Conservation (phyloP, 83 land plant species). For the Picea abies region DNA sequence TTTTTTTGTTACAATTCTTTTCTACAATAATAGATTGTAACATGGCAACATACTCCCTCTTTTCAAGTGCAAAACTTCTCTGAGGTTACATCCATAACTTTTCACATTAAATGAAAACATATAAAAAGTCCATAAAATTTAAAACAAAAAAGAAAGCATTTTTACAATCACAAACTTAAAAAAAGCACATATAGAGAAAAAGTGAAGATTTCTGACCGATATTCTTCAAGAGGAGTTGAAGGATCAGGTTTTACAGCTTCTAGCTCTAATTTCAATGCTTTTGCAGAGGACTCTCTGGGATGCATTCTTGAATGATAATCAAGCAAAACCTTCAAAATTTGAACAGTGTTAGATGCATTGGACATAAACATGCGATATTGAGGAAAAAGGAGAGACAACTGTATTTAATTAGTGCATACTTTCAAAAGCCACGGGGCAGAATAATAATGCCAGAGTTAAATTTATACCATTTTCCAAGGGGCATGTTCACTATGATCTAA, state of each 20-base stretch:
- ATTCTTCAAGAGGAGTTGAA: conserved; percentile 82
- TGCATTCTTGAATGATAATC: conserved; percentile 66
- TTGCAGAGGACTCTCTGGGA: conserved; percentile 80
- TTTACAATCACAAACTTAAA: too few relatives aligned
- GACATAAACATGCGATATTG: not conserved
- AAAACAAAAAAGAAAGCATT: not conserved
- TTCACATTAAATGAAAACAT: too few relatives aligned
- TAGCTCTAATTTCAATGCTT: conserved; percentile 80
- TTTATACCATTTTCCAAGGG: conserved; percentile 90
- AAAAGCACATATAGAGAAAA: too few relatives aligned
- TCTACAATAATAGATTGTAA: too few relatives aligned
- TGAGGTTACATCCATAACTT: too few relatives aligned
- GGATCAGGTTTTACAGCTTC: conserved; percentile 96
- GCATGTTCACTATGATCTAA: conserved; percentile 82
- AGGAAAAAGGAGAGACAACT: not conserved
- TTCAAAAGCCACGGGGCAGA: not conserved
- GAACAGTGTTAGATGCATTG: not conserved
- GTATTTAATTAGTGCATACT: not conserved
- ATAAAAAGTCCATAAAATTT: not conserved
- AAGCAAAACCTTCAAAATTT: conserved; percentile 68
- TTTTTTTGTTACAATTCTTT: too few relatives aligned
- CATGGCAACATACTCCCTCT: too few relatives aligned
- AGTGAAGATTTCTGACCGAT: conserved; percentile 53
- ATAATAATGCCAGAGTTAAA: not conserved
- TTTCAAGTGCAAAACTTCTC: too few relatives aligned